Conservation (phyloP, 129 eudicot genomes). For the Escallonia herrerae region DNA sequence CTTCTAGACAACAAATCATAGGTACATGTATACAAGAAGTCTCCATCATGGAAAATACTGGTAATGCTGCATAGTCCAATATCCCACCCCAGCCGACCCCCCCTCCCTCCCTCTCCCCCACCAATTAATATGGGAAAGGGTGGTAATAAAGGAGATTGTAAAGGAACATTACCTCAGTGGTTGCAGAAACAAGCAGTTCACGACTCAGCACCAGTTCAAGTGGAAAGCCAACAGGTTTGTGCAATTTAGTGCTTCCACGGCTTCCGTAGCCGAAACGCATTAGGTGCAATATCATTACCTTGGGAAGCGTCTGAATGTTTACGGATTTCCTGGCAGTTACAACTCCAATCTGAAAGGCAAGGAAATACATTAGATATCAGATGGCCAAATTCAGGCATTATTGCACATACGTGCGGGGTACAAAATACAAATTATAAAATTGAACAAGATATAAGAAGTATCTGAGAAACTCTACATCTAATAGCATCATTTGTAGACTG, state of each 20-base stretch:
- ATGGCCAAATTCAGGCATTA: neutral
- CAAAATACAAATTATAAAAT: too few relatives aligned
- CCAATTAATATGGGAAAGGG: too few relatives aligned
- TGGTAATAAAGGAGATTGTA: neutral
- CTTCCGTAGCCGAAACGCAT: conserved; percentile 82
- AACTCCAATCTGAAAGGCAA: conserved; percentile 58
- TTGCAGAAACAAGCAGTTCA: conserved; percentile 59
- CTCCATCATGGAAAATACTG: too few relatives aligned
- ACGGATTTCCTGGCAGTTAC: conserved; percentile 80
- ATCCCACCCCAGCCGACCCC: too few relatives aligned
- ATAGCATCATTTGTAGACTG: too few relatives aligned
- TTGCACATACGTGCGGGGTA: neutral
- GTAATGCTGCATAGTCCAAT: too few relatives aligned
- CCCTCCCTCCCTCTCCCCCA: too few relatives aligned
- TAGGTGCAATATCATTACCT: conserved; percentile 75
- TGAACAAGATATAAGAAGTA: too few relatives aligned
- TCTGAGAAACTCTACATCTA: too few relatives aligned
- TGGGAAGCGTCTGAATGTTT: conserved; percentile 70
- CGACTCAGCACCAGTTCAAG: conserved; percentile 65
- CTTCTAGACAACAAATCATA: too few relatives aligned
- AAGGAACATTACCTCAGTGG: conserved; percentile 51
- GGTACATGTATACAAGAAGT: too few relatives aligned
- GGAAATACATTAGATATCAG: conserved; percentile 5
- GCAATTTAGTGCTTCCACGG: conserved; percentile 83
- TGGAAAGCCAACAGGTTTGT: conserved; percentile 76